phyloP scores from a whole-genome alignment of 139 green algal species.

The Chlorella sp. region DNA sequence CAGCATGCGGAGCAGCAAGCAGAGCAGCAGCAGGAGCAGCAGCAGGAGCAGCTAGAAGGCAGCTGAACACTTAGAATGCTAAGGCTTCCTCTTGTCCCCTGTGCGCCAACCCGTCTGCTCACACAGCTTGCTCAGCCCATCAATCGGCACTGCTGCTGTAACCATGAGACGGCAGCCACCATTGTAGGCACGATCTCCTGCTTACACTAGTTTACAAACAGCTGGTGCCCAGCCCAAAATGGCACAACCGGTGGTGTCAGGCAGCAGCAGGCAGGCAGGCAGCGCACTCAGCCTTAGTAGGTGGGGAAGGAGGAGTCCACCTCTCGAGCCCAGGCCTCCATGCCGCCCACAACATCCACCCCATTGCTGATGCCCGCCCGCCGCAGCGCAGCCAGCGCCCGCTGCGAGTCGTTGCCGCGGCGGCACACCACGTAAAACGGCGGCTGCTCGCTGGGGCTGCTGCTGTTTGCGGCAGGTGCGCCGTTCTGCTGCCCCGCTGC shows the following conservation, averaged over 20 bases:
- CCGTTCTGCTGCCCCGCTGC: background rate
- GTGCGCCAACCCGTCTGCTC: too few species aligned
- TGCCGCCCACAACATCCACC: slow-evolving; percentile 84
- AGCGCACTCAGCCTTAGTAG: slow-evolving; percentile 21
- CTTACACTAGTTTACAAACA: too few species aligned
- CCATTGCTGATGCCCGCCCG: slow-evolving; percentile 63
- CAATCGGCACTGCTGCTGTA: too few species aligned
- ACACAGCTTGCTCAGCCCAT: too few species aligned
- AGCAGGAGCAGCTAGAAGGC: background rate
- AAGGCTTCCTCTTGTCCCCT: too few species aligned
- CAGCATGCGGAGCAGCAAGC: background rate
- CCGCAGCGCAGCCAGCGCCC: slow-evolving; percentile 71
- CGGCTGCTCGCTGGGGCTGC: background rate
- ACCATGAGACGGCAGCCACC: too few species aligned
- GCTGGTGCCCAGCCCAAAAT: too few species aligned
- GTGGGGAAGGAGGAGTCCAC: slow-evolving; percentile 43
- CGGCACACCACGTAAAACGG: slow-evolving; percentile 89
- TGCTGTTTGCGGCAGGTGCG: background rate
- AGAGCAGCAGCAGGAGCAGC: background rate
- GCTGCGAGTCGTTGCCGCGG: slow-evolving; percentile 95
- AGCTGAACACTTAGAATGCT: too few species aligned
- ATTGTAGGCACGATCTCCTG: too few species aligned
- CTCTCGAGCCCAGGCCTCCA: slow-evolving; percentile 77
- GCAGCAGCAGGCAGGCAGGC: too few species aligned
- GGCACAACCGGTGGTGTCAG: too few species aligned